Conservation (phyloP, 768 basidiomycete species). For the Mycena olivaceomarginata region DNA sequence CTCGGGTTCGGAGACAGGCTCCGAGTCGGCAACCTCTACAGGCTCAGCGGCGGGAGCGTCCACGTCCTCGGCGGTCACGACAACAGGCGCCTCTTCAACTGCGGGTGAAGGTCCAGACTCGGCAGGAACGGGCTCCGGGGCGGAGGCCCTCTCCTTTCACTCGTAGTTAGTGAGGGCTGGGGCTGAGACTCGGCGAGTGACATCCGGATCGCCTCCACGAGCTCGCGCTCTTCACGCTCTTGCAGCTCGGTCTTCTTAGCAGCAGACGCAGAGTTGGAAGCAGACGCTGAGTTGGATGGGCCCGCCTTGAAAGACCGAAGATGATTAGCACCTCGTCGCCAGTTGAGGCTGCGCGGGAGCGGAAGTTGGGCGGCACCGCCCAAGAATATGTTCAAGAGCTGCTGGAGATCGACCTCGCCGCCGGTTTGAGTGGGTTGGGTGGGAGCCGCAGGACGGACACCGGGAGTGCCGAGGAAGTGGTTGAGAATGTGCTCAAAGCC, state of each 20-base stretch:
- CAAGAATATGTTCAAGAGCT: conserved; percentile 39
- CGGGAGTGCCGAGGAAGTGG: conserved; percentile 18
- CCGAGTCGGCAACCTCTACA: not conserved
- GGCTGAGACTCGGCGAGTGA: not conserved
- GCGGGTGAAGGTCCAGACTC: no score
- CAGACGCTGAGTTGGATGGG: not conserved
- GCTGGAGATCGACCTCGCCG: conserved; percentile 17
- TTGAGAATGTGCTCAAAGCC: conserved; percentile 18
- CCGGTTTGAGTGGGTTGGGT: not conserved
- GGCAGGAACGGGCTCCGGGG: not conserved
- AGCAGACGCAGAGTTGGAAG: not conserved
- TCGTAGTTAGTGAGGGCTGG: not conserved
- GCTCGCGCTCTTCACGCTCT: conserved; percentile 59
- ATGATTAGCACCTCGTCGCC: not conserved
- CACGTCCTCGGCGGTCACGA: no score
- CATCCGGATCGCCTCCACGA: conserved; percentile 51
- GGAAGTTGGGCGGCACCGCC: conserved; percentile 4
- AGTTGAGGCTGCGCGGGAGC: conserved; percentile 15
- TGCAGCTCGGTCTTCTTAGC: conserved; percentile 33
- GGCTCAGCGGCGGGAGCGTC: not conserved
- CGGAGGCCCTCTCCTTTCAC: conserved; percentile 44
- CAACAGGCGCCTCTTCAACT: no score
- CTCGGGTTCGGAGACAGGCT: not conserved
- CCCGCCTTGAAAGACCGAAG: not conserved
- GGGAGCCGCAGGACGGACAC: not conserved